A percentile compares a stretch with the other conserved stretches of the same genome.
Conservation (phyloP, 2,329 filamentous ascomycete genomes). For the Waltergamsia citrina region DNA sequence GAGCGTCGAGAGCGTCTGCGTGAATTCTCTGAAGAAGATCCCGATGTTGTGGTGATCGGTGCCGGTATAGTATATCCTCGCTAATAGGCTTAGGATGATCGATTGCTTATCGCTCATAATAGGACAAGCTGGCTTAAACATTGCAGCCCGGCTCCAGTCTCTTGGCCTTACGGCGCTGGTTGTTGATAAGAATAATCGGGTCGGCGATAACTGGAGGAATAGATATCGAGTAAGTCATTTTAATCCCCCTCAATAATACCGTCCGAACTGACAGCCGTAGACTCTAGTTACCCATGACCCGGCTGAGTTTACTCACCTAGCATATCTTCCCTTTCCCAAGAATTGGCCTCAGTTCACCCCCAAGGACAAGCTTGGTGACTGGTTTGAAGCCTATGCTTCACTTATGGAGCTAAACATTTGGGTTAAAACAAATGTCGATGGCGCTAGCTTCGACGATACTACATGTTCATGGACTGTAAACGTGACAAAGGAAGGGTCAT, state of each 20-base stretch:
- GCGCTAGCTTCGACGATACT: slow-evolving; percentile 37
- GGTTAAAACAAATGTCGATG: slow-evolving; percentile 24
- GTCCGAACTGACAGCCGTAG: slow-evolving; percentile 9
- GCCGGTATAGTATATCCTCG: not conserved
- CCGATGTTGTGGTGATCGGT: slow-evolving; percentile 28
- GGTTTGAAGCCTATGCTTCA: slow-evolving; percentile 52
- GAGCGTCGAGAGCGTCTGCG: slow-evolving; percentile 13
- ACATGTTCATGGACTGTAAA: slow-evolving; percentile 44
- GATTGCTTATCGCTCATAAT: not conserved
- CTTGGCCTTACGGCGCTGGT: slow-evolving; percentile 31
- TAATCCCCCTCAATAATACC: not conserved
- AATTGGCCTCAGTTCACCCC: slow-evolving; percentile 59
- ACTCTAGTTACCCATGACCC: slow-evolving; percentile 53
- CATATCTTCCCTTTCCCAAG: slow-evolving; percentile 50
- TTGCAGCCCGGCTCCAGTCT: slow-evolving; percentile 35
- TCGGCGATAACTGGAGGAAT: slow-evolving; percentile 48
- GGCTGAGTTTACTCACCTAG: slow-evolving; percentile 47
- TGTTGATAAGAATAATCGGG: slow-evolving; percentile 28
- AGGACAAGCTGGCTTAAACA: slow-evolving; percentile 25
- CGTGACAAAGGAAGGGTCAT: slow-evolving; percentile 40
- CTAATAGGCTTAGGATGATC: not conserved
- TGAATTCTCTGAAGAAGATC: slow-evolving; percentile 17
- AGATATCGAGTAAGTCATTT: slow-evolving; percentile 32
- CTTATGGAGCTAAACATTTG: slow-evolving; percentile 56
- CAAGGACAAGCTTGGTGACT: slow-evolving; percentile 58